Evolutionary conservation across 495 filamentous ascomycete genomes (phyloP).

Genomic region (Trichoderma orchidacearum): DNA sequence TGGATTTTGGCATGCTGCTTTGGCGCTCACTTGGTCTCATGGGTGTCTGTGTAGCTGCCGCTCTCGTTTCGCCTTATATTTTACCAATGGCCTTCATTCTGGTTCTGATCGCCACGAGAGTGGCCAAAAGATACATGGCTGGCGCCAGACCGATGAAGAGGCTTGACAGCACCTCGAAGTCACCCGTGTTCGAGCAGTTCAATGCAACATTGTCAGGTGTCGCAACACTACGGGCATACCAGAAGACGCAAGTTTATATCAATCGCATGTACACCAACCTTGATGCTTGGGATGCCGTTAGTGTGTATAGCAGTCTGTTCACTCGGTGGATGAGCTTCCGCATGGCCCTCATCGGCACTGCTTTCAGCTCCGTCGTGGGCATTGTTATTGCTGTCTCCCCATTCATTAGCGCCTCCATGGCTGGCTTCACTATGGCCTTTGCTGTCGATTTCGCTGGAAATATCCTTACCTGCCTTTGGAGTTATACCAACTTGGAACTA

Average conservation of each 20-base stretch:
- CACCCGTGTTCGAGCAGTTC: slow-evolving; percentile 68
- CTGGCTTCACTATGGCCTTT: slow-evolving; percentile 63
- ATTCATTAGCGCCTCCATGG: slow-evolving; percentile 57
- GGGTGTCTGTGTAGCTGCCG: slow-evolving; percentile 44
- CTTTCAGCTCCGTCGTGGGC: slow-evolving; percentile 54
- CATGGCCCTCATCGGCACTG: slow-evolving; percentile 53
- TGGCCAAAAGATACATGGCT: slow-evolving; percentile 46
- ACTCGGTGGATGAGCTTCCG: slow-evolving; percentile 64
- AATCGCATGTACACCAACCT: slow-evolving; percentile 51
- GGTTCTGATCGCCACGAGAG: slow-evolving; percentile 38
- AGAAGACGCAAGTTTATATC: slow-evolving; percentile 47
- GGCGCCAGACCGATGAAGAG: slow-evolving; percentile 67
- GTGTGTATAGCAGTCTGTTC: slow-evolving; percentile 58
- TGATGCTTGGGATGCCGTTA: slow-evolving; percentile 47
- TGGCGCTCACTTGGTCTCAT: slow-evolving; percentile 37
- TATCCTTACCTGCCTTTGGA: slow-evolving; percentile 46
- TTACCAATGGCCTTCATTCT: slow-evolving; percentile 43
- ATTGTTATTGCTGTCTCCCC: slow-evolving; percentile 47
- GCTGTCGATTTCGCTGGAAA: slow-evolving; percentile 36
- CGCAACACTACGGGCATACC: slow-evolving; percentile 63
- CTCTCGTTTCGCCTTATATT: slow-evolving; percentile 50
- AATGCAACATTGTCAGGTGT: slow-evolving; percentile 57
- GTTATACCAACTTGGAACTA: slow-evolving; percentile 55
- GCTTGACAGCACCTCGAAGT: slow-evolving; percentile 58
- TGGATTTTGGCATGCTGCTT: slow-evolving; percentile 41